These are phyloP conservation scores for Sarcodon aspratus DNA, from an alignment of 768 basidiomycete species.

Conservation along the genomic window DNA sequence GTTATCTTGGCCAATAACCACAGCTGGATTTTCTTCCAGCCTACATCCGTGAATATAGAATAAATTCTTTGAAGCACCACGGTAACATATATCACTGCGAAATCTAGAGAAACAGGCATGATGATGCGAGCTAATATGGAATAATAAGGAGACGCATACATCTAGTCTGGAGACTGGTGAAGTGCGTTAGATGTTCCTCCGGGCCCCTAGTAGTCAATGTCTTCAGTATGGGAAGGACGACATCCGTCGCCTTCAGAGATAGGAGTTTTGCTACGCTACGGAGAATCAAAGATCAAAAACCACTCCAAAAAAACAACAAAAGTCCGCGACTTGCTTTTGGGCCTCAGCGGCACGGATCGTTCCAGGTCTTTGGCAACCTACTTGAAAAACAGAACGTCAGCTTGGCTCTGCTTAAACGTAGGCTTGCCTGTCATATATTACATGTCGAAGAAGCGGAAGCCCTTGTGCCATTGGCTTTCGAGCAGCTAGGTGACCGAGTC, in stretches of 20 bases:
- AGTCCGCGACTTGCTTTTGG: no score
- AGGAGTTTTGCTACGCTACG: not conserved
- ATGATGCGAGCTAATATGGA: constrained; percentile 12
- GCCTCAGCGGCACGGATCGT: no score
- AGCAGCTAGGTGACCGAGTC: not conserved
- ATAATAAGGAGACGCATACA: constrained; percentile 29
- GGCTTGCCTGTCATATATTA: constrained; percentile 14
- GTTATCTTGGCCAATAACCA: constrained; percentile 64
- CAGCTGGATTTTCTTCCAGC: constrained; percentile 66
- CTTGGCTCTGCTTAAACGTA: constrained; percentile 1
- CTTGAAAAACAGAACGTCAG: constrained; percentile 5
- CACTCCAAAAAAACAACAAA: no score
- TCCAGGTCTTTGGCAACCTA: constrained; percentile 7
- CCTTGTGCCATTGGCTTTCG: constrained; percentile 34
- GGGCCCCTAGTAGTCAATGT: constrained; percentile 58
- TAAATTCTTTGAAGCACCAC: not conserved
- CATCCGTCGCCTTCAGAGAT: not conserved
- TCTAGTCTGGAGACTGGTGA: constrained; percentile 65
- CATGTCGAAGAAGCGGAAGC: constrained; percentile 84
- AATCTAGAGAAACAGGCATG: constrained; percentile 33
- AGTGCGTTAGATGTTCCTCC: constrained; percentile 48
- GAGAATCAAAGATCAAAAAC: not conserved
- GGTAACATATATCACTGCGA: constrained; percentile 50
- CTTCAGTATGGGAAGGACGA: constrained; percentile 2
- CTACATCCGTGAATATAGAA: constrained; percentile 23